phyloP scores from a whole-genome alignment of 1,284 basidiomycete genomes.

The Trametes pubescens region DNA sequence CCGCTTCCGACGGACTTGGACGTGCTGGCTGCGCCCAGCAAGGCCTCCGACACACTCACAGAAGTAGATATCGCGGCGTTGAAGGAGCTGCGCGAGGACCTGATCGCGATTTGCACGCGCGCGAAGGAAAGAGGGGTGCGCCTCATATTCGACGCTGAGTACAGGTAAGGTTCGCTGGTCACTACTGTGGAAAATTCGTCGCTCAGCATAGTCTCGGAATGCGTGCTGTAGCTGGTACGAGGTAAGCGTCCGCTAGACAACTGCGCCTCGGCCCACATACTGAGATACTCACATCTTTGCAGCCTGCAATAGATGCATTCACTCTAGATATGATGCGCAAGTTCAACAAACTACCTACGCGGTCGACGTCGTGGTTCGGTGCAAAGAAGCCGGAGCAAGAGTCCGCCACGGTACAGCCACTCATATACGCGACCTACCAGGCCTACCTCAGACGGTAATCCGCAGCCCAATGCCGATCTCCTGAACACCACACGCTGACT shows the following conservation, averaged over 20 bases:
- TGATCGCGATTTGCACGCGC: slow-evolving; percentile 59
- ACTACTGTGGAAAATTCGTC: background rate
- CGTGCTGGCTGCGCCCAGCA: slow-evolving; percentile 44
- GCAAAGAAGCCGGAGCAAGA: background rate
- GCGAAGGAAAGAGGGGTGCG: slow-evolving; percentile 69
- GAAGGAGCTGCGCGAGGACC: slow-evolving; percentile 63
- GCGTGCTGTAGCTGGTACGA: slow-evolving; percentile 69
- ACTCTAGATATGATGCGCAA: slow-evolving; percentile 77
- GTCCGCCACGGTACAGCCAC: slow-evolving; percentile 55
- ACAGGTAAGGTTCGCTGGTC: slow-evolving; percentile 55
- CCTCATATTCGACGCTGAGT: slow-evolving; percentile 85
- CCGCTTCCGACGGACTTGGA: slow-evolving; percentile 59
- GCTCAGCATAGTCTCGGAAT: background rate
- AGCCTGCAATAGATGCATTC: slow-evolving; percentile 86
- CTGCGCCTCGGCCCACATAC: background rate
- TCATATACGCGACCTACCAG: slow-evolving; percentile 86
- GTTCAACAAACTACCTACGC: slow-evolving; percentile 69
- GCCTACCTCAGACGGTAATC: slow-evolving; percentile 79
- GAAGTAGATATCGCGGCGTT: slow-evolving; percentile 66
- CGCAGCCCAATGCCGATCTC: too few species aligned
- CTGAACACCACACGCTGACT: background rate
- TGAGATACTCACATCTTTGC: background rate
- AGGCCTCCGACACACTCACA: slow-evolving; percentile 45
- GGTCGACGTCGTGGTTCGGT: slow-evolving; percentile 27
- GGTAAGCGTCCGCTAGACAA: slow-evolving; percentile 33